A percentile compares a stretch with the other conserved stretches of the same genome.
Conservation (phyloP, 805 yeast species). For the Priceomyces medius region DNA sequence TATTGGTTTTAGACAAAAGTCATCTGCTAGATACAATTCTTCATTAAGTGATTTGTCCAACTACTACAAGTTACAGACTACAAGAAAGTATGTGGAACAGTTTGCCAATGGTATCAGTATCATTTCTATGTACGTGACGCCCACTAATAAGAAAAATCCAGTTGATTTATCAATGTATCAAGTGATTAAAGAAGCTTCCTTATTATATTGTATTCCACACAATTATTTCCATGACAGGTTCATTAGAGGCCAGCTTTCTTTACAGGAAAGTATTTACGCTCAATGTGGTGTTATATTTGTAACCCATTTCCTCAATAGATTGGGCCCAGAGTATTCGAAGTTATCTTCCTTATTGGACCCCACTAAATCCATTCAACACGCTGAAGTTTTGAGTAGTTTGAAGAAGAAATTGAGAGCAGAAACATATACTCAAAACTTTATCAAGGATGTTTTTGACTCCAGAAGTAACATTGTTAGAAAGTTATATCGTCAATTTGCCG, state of each 20-base stretch:
- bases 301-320: constrained; percentile 89
- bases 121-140: constrained; percentile 80
- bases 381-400: constrained; percentile 74
- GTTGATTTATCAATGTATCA: constrained; percentile 81
- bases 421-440: constrained; percentile 84
- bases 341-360: constrained; percentile 64
- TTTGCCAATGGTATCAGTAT: constrained; percentile 86
- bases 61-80: constrained; percentile 80
- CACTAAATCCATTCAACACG: constrained; percentile 59
- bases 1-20: constrained; percentile 80
- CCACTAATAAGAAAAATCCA: constrained; percentile 51
- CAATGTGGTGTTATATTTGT: constrained; percentile 92
- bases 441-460: constrained; percentile 69
- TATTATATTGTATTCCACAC: constrained; percentile 87
- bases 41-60: constrained; percentile 84
- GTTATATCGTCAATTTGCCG: constrained; percentile 88
- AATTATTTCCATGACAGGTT: constrained; percentile 75
- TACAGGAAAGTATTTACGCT: constrained; percentile 93
- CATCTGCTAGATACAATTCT: constrained; percentile 84
- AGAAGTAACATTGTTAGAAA: constrained; percentile 72
- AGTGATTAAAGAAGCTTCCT: constrained; percentile 89
- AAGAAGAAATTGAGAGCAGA: constrained; percentile 90
- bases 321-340: constrained; percentile 84
- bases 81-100: constrained; percentile 92
- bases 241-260: constrained; percentile 72